Evolutionary conservation across 129 eudicot genomes (phyloP).

Genomic region (carrot (Daucus carota)): DH1_v3.0 NC_030386.2:5651501-5652000

Average conservation of each 20-base stretch:
- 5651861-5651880: slow-evolving; percentile 74
- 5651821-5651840: slow-evolving; percentile 64
- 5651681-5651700: slow-evolving; percentile 76
- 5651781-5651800: slow-evolving; percentile 69
- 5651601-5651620: slow-evolving; percentile 58
- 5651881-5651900: slow-evolving; percentile 70
- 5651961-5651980: slow-evolving; percentile 78
- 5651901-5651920: slow-evolving; percentile 59
- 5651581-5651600: slow-evolving; percentile 43
- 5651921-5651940: slow-evolving; percentile 52
- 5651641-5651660: slow-evolving; percentile 76
- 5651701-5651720: slow-evolving; percentile 60
- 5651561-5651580: slow-evolving; percentile 59
- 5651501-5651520: slow-evolving; percentile 10
- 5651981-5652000: slow-evolving; percentile 83
- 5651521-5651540: slow-evolving; percentile 43
- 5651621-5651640: slow-evolving; percentile 73
- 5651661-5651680: slow-evolving; percentile 40
- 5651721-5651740: slow-evolving; percentile 55
- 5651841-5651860: slow-evolving; percentile 48
- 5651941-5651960: slow-evolving; percentile 60
- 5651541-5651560: slow-evolving; percentile 52
- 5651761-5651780: slow-evolving; percentile 70
- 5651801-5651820: slow-evolving; percentile 67
- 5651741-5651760: slow-evolving; percentile 66